Conservation (phyloP, 345 rosid species). For the Rhodomyrtus tomentosa region DNA sequence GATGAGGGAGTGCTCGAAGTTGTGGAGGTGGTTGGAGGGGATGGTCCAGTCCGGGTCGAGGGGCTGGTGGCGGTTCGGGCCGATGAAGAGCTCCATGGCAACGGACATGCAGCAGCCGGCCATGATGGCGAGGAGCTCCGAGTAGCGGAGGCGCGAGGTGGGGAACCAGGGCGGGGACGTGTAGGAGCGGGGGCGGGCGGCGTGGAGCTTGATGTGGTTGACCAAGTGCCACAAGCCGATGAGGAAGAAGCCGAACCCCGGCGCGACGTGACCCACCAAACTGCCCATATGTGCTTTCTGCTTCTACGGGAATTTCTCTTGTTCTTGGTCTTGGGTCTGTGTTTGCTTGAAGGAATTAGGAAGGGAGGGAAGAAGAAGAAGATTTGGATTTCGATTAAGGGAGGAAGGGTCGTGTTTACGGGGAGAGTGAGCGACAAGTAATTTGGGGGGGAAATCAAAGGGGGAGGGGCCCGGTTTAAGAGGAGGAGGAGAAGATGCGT, state of each 20-base stretch:
- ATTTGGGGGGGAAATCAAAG: background rate
- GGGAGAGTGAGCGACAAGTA: background rate
- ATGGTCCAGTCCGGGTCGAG: constrained; percentile 69
- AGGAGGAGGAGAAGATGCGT: background rate
- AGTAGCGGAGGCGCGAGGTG: constrained; percentile 27
- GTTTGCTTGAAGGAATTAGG: background rate
- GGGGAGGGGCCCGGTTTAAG: background rate
- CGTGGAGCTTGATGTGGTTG: constrained; percentile 54
- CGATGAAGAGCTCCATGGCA: constrained; percentile 70
- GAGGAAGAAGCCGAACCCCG: constrained; percentile 52
- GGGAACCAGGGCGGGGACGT: constrained; percentile 57
- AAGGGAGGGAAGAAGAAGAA: background rate
- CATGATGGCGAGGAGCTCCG: constrained; percentile 59
- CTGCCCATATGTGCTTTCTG: constrained; percentile 38
- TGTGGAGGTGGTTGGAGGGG: constrained; percentile 80
- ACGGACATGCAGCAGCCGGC: constrained; percentile 43
- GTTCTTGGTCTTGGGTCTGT: background rate
- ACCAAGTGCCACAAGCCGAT: constrained; percentile 78
- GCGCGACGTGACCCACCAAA: constrained; percentile 67
- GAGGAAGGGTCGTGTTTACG: background rate
- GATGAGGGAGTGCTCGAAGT: constrained; percentile 73
- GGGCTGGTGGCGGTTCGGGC: constrained; percentile 68
- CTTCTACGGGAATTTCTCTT: background rate
- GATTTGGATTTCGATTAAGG: background rate
- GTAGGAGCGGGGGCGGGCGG: constrained; percentile 39